phyloP scores from a whole-genome alignment of 768 basidiomycete genomes.

The Mycena amicta region DNA sequence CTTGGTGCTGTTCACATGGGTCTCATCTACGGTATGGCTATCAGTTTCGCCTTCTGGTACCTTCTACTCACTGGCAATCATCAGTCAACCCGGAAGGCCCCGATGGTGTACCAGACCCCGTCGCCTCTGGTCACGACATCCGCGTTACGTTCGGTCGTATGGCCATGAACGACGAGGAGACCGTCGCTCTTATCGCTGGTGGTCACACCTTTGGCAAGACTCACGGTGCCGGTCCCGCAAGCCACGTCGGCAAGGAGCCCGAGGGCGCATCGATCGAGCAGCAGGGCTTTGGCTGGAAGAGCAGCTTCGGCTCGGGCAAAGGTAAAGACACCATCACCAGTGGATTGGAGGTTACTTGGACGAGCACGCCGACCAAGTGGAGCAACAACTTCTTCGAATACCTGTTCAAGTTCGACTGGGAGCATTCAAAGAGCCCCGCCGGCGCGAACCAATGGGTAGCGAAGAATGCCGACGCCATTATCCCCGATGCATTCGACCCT shows the following conservation, averaged over 20 bases:
- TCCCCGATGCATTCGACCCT: not conserved
- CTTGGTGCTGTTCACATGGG: constrained; percentile 3
- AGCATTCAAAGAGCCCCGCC: not conserved
- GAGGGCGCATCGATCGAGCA: not conserved
- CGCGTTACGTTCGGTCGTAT: constrained; percentile 2
- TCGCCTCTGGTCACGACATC: constrained; percentile 2
- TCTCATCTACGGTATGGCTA: not conserved
- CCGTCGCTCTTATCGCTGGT: not conserved
- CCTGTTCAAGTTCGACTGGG: constrained; percentile 4
- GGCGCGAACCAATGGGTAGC: constrained; percentile 3
- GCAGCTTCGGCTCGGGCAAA: not conserved
- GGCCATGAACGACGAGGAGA: constrained; percentile 4
- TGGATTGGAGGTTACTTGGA: not conserved
- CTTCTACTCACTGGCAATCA: not conserved
- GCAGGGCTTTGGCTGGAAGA: not conserved
- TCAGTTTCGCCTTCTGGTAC: not conserved
- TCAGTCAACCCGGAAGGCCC: constrained; percentile 1
- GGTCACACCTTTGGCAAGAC: not conserved
- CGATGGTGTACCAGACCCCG: not conserved
- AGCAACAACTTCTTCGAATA: constrained; percentile 4
- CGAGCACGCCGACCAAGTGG: not conserved
- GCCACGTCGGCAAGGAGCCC: not conserved
- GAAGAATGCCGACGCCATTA: not conserved
- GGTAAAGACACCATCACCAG: not conserved
- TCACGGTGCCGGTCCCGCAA: not conserved